Evolutionary conservation across 2,329 filamentous ascomycete genomes (phyloP).

Genomic region (Stagonosporopsis vannaccii): DNA sequence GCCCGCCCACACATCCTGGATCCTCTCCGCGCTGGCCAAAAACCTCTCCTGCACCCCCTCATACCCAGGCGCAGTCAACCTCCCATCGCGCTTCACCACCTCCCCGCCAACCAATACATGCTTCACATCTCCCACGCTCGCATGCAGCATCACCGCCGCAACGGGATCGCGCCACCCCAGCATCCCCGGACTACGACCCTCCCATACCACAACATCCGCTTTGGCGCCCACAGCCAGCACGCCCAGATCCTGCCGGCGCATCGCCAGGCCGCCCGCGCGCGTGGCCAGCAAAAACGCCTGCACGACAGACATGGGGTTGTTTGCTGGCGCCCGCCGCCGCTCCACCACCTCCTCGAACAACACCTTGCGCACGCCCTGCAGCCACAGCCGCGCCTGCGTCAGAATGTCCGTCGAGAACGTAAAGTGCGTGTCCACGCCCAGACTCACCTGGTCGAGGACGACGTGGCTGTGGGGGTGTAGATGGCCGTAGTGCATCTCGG

Average conservation of each 20-base stretch:
- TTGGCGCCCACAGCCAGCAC: conserved; percentile 59
- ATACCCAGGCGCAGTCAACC: conserved; percentile 37
- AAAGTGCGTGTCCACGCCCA: conserved; percentile 64
- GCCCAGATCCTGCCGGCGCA: conserved; percentile 61
- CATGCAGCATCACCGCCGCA: conserved; percentile 64
- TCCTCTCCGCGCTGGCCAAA: background rate
- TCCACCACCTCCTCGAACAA: conserved; percentile 45
- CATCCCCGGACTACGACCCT: conserved; percentile 58
- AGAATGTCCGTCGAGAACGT: conserved; percentile 58
- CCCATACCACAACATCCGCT: conserved; percentile 63
- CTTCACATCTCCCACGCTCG: conserved; percentile 60
- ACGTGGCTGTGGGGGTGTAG: conserved; percentile 54
- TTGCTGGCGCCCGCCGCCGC: conserved; percentile 54
- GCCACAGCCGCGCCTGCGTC: conserved; percentile 62
- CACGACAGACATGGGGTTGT: conserved; percentile 61
- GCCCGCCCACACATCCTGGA: background rate
- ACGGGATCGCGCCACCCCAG: conserved; percentile 65
- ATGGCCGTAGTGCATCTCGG: conserved; percentile 67
- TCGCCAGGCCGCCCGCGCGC: conserved; percentile 59
- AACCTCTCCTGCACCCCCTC: background rate
- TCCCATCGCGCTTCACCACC: conserved; percentile 57
- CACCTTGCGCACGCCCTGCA: conserved; percentile 54
- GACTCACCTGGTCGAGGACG: conserved; percentile 59
- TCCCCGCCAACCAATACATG: conserved; percentile 60
- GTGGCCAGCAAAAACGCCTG: conserved; percentile 66